phyloP scores from a whole-genome alignment of 345 rosid species.

The Noccaea bulbosa region DNA sequence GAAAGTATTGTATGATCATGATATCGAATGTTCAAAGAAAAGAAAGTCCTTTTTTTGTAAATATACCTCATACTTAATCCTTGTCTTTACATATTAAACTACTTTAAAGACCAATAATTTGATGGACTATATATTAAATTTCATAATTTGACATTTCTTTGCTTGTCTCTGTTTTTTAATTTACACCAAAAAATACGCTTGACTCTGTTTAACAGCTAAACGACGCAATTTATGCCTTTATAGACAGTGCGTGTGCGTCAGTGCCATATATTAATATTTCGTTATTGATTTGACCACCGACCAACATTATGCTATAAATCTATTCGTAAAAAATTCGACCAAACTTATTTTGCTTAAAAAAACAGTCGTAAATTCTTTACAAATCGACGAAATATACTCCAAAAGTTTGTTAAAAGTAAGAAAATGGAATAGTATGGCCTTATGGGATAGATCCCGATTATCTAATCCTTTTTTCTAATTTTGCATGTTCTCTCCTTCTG shows the following conservation, averaged over 20 bases:
- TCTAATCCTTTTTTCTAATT: neutral
- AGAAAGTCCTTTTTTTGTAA: neutral
- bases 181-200: neutral
- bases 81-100: no score
- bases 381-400: neutral
- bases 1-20: neutral
- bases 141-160: conserved; percentile 11
- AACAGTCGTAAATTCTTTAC: no score
- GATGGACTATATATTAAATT: neutral
- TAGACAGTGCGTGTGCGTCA: no score
- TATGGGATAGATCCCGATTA: neutral
- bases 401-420: neutral
- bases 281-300: conserved; percentile 12
- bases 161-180: neutral
- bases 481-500: neutral
- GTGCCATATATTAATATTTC: neutral
- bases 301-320: neutral
- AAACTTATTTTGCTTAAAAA: no score
- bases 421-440: neutral
- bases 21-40: neutral
- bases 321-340: neutral
- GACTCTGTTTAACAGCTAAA: conserved; percentile 23
- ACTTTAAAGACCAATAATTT: no score
- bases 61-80: neutral
- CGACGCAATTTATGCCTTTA: neutral